Evolutionary conservation across 1,139 yeast genomes (phyloP).

Genomic region (Petasospora rhodanensis): DNA sequence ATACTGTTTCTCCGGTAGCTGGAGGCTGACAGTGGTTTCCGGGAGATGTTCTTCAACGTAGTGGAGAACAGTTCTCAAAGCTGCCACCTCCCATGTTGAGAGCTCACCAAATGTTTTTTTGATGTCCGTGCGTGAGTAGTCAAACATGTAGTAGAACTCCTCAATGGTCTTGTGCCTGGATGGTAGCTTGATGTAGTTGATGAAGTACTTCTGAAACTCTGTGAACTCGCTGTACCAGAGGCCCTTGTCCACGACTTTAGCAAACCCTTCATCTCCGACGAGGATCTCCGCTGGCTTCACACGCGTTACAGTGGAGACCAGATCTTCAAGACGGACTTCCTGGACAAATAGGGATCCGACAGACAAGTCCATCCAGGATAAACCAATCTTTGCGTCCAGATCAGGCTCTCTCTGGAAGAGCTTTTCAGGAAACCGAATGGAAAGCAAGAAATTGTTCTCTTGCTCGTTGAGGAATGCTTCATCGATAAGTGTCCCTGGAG

Average conservation of each 20-base stretch:
- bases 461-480: constrained; percentile 76
- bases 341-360: constrained; percentile 75
- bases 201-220: constrained; percentile 57
- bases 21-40: constrained; percentile 42
- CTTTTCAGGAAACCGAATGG: constrained; percentile 55
- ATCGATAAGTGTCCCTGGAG: constrained; percentile 91
- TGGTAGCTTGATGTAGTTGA: constrained; percentile 47
- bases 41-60: constrained; percentile 58
- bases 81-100: constrained; percentile 43
- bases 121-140: constrained; percentile 18
- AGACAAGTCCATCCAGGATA: constrained; percentile 87
- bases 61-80: constrained; percentile 52
- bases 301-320: constrained; percentile 32
- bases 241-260: constrained; percentile 37
- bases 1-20: constrained; percentile 46
- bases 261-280: constrained; percentile 28
- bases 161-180: constrained; percentile 30
- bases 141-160: constrained; percentile 30
- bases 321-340: constrained; percentile 40
- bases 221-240: constrained; percentile 55
- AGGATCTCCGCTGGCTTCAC: constrained; percentile 35
- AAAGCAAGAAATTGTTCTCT: constrained; percentile 64
- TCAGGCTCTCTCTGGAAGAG: constrained; percentile 41
- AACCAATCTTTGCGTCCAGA: constrained; percentile 52
- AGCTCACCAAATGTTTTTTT: constrained; percentile 26